Evolutionary conservation across 2,329 filamentous ascomycete genomes (phyloP).

Genomic region (Chrysosporium keratinophilum): DNA sequence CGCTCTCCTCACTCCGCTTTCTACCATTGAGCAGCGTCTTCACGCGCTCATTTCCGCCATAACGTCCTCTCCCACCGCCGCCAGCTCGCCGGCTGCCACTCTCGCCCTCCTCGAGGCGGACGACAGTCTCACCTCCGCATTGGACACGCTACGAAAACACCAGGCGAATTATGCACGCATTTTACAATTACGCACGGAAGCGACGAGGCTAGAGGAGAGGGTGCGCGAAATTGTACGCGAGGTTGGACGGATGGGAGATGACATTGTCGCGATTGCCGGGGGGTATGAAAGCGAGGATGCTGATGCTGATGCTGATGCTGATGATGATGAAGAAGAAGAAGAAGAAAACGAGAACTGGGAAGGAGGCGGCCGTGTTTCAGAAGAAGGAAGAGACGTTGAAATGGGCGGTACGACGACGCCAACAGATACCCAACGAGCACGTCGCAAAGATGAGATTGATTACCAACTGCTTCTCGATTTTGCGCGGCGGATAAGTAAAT

Average conservation of each 20-base stretch:
- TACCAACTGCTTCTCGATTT: conserved; percentile 37
- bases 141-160: conserved; percentile 35
- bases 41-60: conserved; percentile 34
- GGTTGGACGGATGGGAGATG: conserved; percentile 33
- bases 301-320: too few relatives aligned
- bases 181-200: conserved; percentile 33
- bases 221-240: conserved; percentile 35
- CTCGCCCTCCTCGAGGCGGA: conserved; percentile 34
- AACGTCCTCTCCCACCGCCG: conserved; percentile 36
- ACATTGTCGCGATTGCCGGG: conserved; percentile 27
- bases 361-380: conserved; percentile 19
- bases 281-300: conserved; percentile 26
- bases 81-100: conserved; percentile 34
- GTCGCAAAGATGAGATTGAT: conserved; percentile 30
- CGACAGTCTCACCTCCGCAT: conserved; percentile 32
- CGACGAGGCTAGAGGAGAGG: conserved; percentile 30
- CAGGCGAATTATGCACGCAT: conserved; percentile 38
- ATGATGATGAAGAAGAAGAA: too few relatives aligned
- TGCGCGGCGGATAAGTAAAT: conserved; percentile 39
- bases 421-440: background rate
- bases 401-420: conserved; percentile 12
- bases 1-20: conserved; percentile 31
- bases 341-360: conserved; percentile 17
- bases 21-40: conserved; percentile 34
- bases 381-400: conserved; percentile 16